These are phyloP conservation scores for Pseudogymnoascus pannorum DNA, from an alignment of 2,329 filamentous ascomycete genomes.

Conservation along the genomic window DNA sequence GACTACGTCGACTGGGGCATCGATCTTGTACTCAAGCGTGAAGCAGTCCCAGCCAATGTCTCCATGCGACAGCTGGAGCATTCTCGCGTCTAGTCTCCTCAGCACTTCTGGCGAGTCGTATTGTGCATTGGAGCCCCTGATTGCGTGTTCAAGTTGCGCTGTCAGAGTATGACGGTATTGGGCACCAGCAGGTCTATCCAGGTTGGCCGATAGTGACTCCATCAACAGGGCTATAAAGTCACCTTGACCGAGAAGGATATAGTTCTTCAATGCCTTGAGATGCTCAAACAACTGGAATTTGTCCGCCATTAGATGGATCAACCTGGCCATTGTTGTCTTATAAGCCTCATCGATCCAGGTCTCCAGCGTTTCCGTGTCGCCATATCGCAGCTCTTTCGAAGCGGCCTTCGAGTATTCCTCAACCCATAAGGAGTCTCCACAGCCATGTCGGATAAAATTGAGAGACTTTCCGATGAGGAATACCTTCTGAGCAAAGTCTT, in stretches of 20 bases:
- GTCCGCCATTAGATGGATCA: constrained; percentile 87
- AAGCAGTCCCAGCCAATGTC: constrained; percentile 99
- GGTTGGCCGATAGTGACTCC: constrained; percentile 87
- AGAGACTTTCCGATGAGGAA: constrained; percentile 96
- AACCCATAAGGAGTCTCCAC: constrained; percentile 89
- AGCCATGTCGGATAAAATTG: constrained; percentile 96
- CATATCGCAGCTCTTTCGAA: constrained; percentile 85
- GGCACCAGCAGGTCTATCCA: constrained; percentile 90
- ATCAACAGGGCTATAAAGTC: constrained; percentile 96
- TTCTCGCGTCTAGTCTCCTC: constrained; percentile 86
- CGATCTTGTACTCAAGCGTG: constrained; percentile 96
- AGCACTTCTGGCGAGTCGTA: constrained; percentile 90
- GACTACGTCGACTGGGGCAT: constrained; percentile 91
- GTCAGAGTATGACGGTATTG: constrained; percentile 96
- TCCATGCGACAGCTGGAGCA: constrained; percentile 92
- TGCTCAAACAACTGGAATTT: constrained; percentile 96
- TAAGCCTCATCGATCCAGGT: constrained; percentile 95
- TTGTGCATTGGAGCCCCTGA: constrained; percentile 93
- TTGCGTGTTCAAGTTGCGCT: constrained; percentile 95
- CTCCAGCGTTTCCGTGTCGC: constrained; percentile 85
- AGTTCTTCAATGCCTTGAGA: constrained; percentile 84
- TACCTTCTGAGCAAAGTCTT: constrained; percentile 91
- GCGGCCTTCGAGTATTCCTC: constrained; percentile 89
- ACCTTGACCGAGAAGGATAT: constrained; percentile 87
- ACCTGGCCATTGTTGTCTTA: constrained; percentile 92